Percentiles rank a stretch among this genome's conserved stretches.
These are phyloP conservation scores for Leccinum subgranulosum DNA, from an alignment of 768 basidiomycete genomes.

Conservation along the genomic window DNA sequence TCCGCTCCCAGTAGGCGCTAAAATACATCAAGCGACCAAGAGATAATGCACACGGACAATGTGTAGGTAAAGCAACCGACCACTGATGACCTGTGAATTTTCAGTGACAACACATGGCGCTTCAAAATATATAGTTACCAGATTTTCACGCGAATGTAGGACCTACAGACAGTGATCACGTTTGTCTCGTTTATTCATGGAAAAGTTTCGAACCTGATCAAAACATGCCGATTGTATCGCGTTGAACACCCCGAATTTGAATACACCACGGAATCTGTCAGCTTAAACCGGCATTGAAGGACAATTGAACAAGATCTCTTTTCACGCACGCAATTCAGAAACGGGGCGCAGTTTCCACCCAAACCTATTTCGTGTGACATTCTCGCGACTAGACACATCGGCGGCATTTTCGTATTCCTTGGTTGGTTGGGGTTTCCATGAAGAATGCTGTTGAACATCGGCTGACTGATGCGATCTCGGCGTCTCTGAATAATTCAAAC, in stretches of 20 bases:
- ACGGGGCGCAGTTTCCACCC: constrained; percentile 62
- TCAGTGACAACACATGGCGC: constrained; percentile 8
- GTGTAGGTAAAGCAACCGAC: constrained; percentile 33
- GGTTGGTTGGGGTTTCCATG: not conserved
- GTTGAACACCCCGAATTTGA: constrained; percentile 91
- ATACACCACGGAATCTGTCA: constrained; percentile 73
- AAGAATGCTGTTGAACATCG: not conserved
- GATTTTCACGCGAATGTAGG: constrained; percentile 54
- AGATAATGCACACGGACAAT: not conserved
- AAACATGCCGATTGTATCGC: constrained; percentile 86
- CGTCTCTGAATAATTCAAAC: not conserved
- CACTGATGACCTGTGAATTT: constrained; percentile 62
- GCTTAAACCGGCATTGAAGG: constrained; percentile 44
- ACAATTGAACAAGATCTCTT: not conserved
- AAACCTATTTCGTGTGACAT: constrained; percentile 36
- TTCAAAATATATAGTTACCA: constrained; percentile 40
- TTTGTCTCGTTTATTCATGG: not conserved
- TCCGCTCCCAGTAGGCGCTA: constrained; percentile 94
- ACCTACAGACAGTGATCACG: constrained; percentile 41
- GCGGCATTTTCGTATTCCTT: not conserved
- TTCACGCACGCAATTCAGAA: constrained; percentile 62
- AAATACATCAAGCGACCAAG: constrained; percentile 6
- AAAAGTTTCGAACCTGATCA: constrained; percentile 48
- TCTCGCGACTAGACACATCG: not conserved
- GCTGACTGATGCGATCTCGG: not conserved